Conservation (phyloP, 352 stramenopile species). For the Phytophthora litchii region DNA sequence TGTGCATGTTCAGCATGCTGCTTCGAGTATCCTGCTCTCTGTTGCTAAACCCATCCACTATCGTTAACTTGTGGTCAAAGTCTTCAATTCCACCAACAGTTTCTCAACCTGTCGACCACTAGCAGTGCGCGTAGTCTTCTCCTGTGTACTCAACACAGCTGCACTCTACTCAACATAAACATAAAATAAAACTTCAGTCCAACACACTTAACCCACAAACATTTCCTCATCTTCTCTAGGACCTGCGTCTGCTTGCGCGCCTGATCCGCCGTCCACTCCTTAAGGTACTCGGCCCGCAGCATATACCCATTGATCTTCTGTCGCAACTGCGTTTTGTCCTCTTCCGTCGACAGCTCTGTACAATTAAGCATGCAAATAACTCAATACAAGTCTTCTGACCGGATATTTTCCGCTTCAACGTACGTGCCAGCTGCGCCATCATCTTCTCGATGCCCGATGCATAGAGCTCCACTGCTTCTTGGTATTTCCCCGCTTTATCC, state of each 20-base stretch:
- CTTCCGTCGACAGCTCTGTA: conserved; percentile 45
- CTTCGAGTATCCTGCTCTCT: conserved; percentile 51
- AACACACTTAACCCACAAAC: conserved; percentile 1
- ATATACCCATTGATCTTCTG: conserved; percentile 84
- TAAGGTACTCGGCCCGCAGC: conserved; percentile 74
- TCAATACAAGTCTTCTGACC: background rate
- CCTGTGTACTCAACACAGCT: background rate
- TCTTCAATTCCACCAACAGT: background rate
- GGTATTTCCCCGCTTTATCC: conserved; percentile 53
- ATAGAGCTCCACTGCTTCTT: conserved; percentile 72
- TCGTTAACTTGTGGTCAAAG: background rate
- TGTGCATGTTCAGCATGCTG: conserved; percentile 68
- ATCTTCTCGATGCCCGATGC: conserved; percentile 76
- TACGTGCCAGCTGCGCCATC: conserved; percentile 65
- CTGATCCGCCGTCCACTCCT: conserved; percentile 41
- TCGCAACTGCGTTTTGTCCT: conserved; percentile 37
- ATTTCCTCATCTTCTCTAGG: background rate
- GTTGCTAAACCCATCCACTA: conserved; percentile 3
- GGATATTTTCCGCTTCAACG: conserved; percentile 16
- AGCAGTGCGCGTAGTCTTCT: conserved; percentile 2
- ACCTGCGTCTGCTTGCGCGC: conserved; percentile 31
- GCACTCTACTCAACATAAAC: conserved; percentile 11
- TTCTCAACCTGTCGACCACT: conserved; percentile 22
- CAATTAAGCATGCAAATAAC: conserved; percentile 1
- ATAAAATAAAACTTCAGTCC: conserved; percentile 5